A percentile compares a stretch with the other conserved stretches of the same genome.
Conservation (phyloP, 2,329 filamentous ascomycete species). For the Dactylonectria estremocensis region DNA sequence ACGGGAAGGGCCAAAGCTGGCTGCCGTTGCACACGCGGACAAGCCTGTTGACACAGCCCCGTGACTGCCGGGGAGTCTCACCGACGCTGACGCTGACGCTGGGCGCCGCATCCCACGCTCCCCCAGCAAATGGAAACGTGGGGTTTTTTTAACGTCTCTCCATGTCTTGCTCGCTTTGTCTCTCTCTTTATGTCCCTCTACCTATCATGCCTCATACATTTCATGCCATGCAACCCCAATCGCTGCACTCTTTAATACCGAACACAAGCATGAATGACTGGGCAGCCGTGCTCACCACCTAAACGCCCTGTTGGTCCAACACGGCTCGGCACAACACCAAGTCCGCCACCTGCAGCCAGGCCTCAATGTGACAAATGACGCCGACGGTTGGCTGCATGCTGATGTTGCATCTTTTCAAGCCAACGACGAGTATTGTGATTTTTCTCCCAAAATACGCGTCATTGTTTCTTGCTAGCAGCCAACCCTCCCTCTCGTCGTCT, state of each 20-base stretch:
- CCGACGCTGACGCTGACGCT: conserved; percentile 15
- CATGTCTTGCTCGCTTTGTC: too few relatives aligned
- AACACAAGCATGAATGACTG: not conserved
- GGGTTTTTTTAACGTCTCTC: not conserved
- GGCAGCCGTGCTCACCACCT: not conserved
- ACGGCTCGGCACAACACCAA: conserved; percentile 2
- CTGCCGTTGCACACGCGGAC: conserved; percentile 21
- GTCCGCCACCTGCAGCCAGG: not conserved
- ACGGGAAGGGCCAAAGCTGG: not conserved
- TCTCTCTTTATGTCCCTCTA: not conserved
- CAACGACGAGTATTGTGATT: not conserved
- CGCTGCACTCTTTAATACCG: not conserved
- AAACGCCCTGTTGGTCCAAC: conserved; percentile 7
- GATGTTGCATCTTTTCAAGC: too few relatives aligned
- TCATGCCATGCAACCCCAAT: not conserved
- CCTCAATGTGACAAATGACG: conserved; percentile 9
- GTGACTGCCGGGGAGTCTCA: conserved; percentile 26
- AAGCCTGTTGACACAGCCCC: conserved; percentile 23
- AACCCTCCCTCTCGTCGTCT: not conserved
- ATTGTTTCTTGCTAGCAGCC: not conserved
- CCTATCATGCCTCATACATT: not conserved
- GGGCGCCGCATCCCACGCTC: not conserved
- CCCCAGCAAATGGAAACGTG: not conserved
- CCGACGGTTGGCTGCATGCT: not conserved
- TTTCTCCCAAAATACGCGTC: not conserved